Base-by-base conservation (phyloP, 495 filamentous ascomycete genomes). In the Aspergillus indologenus region DNA sequence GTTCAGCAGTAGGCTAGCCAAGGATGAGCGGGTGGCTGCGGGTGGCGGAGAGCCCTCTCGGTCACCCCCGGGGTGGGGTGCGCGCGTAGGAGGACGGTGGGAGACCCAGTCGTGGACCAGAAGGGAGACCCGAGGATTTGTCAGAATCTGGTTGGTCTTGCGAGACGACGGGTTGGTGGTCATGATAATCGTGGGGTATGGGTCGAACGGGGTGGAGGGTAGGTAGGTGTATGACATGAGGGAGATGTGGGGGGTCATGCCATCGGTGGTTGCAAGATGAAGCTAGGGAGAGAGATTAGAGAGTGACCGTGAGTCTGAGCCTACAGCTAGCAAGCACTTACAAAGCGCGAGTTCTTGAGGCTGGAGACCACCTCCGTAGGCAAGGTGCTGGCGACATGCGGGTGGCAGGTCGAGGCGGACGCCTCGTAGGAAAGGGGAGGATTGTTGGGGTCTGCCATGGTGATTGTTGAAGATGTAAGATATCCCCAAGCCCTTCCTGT, bases 221-320 rank as follows among this genome's bases (percentile, higher is more conserved):
- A 98, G 89, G 77, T 96, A 98, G 67, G 94, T 97, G 79, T 97
- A 98, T 76, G 96, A 96, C 94, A 98, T 98, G 62, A 98, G 85
- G 23, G 90, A 93, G 69, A 98, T 89, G 75, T 98, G 94, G 17
- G 94, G 94, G 65, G 83, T 83, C 70, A 93, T 85, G 65, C 84
- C 80, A 70, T 82, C 83, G 72, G 87, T 92, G 57, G 94, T 98
- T 61, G 94, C 92, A 29, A 98, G 87, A 71, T 98, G 95, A 58
- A 98, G 91, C 91, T 96, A 59, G 15, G 8, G 40, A 50, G 29
- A 53, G 23, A 9, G 9, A 9, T 9, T 12, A 17, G 29, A 8
- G 9, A 26, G 62, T 45, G 61, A 59, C 52, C 11, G n/a, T 14
- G 19, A 20, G 19, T 43, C 15, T 45, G 40, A 18, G 23, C n/a